Conservation (phyloP, 2,329 filamentous ascomycete species). For the Penicillium sp. region DNA sequence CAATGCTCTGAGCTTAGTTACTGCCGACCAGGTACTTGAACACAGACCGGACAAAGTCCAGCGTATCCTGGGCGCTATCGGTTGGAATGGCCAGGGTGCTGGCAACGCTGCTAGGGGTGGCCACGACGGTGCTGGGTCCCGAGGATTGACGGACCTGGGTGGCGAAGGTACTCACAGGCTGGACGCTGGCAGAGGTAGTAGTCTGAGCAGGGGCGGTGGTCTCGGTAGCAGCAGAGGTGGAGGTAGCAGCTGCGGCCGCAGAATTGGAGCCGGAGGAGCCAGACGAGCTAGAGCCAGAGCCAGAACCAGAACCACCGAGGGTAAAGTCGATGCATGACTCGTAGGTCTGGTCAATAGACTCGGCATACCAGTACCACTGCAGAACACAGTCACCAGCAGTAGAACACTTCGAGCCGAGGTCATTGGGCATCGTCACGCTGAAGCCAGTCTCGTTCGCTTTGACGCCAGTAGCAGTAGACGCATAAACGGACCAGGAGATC, state of each 20-base stretch:
- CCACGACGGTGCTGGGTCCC: constrained; percentile 1
- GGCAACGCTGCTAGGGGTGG: constrained; percentile 6
- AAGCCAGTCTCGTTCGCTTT: constrained; percentile 31
- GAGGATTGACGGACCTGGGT: constrained; percentile 17
- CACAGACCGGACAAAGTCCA: constrained; percentile 15
- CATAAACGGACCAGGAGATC: constrained; percentile 34
- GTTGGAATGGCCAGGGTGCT: constrained; percentile 16
- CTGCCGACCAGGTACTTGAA: constrained; percentile 18
- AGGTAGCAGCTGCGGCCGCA: background rate
- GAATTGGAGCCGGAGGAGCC: constrained; percentile 14
- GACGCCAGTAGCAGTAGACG: constrained; percentile 32
- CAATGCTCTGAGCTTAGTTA: constrained; percentile 9
- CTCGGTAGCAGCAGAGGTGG: background rate
- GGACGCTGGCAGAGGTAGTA: constrained; percentile 3
- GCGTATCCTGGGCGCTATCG: constrained; percentile 14
- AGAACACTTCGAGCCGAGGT: constrained; percentile 29
- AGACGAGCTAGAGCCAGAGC: constrained; percentile 13
- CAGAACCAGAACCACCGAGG: constrained; percentile 24
- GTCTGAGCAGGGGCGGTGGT: constrained; percentile 1
- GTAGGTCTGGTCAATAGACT: constrained; percentile 39
- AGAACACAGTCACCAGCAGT: constrained; percentile 35
- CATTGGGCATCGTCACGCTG: constrained; percentile 34
- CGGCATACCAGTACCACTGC: constrained; percentile 39
- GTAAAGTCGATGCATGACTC: constrained; percentile 40
- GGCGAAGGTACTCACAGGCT: constrained; percentile 18